Percentiles rank a stretch among this genome's conserved stretches.
These are phyloP conservation scores for Pseudogymnoascus sp. DNA, from an alignment of 2,329 filamentous ascomycete species.

Conservation along the genomic window DNA sequence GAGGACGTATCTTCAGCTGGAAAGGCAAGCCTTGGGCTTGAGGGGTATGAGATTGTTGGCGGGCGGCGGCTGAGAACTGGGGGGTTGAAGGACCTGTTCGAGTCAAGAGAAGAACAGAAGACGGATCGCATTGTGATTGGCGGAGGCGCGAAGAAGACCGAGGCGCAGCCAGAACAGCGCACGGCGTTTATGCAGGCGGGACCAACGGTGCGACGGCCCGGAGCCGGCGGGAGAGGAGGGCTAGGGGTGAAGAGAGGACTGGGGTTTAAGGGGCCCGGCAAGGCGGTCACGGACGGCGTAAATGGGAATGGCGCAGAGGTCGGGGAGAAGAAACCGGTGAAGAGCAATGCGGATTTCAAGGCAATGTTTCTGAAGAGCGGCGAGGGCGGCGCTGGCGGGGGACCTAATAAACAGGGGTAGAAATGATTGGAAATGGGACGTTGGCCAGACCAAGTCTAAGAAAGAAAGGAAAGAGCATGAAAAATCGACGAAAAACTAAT, in stretches of 20 bases:
- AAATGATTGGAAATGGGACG: background rate
- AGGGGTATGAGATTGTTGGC: slow-evolving; percentile 46
- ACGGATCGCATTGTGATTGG: slow-evolving; percentile 35
- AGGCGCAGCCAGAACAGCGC: slow-evolving; percentile 32
- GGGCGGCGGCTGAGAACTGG: slow-evolving; percentile 49
- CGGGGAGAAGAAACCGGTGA: slow-evolving; percentile 28
- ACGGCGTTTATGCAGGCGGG: slow-evolving; percentile 22
- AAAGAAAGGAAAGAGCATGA: slow-evolving; percentile 2
- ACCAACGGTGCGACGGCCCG: slow-evolving; percentile 29
- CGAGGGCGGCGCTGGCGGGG: background rate
- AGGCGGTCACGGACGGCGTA: slow-evolving; percentile 12
- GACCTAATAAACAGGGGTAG: slow-evolving; percentile 4
- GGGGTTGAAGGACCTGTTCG: slow-evolving; percentile 47
- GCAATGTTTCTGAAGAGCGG: slow-evolving; percentile 29
- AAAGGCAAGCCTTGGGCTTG: slow-evolving; percentile 56
- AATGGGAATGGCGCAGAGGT: slow-evolving; percentile 19
- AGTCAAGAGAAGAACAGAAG: slow-evolving; percentile 40
- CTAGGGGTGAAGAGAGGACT: slow-evolving; percentile 30
- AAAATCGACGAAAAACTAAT: slow-evolving; percentile 6
- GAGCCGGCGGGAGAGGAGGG: slow-evolving; percentile 30
- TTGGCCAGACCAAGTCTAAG: background rate
- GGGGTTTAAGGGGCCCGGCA: slow-evolving; percentile 21
- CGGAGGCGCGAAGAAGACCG: slow-evolving; percentile 28
- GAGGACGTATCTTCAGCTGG: slow-evolving; percentile 59
- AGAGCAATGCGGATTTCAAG: slow-evolving; percentile 53